Evolutionary conservation across 805 yeast species (phyloP), one percentile per base, ranked within the genome.

Genomic region (Barnettozyma populi): DNA sequence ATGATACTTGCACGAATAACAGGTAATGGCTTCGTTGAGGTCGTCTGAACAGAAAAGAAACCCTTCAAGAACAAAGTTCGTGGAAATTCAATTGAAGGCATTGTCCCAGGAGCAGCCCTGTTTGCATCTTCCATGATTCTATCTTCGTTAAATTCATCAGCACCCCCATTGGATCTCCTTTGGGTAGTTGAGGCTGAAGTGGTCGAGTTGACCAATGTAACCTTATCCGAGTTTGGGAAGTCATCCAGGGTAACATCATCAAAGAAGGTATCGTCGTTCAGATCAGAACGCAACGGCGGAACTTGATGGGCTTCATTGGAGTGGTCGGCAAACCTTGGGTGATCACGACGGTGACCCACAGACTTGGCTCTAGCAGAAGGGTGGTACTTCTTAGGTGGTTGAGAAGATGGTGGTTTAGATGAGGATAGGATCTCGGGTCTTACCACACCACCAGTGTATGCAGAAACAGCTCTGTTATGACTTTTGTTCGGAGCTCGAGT

Each of bases 61-160:
- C 97, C 97, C 63, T 90, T 88, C 64, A 90, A 74, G 71, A 89
- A 90, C 54, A 90, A 75, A 2, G 96, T 90, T 68, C 85, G 85
- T 51, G 97, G 96, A 62, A 82, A 88, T 61, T 90, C 97, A 63
- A 92, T 89, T 0, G 97, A 89, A 24, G 95, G 96, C 97, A 90
- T 90, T 14, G 85, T 68, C 47, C 87, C 88, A 2, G 84, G 79
- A 48, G 81, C 78, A 13, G 95, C 90, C 51, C 69, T 68, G 14
- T 75, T 73, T 16, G 78, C 78, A 45, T 66, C 65, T 13, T 65
- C 69, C 50, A 79, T 64, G 40, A 79, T 74, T 52, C 75, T 72
- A 27, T 69, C 71, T 52, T 78, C 82, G 2, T 77, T 62, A 41
- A 73, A 57, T 45, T 70, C 72, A 11, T 8, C 20, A 5, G 37